phyloP scores from a whole-genome alignment of 306 rosid genomes.

The Cucurbita pepo region DNA sequence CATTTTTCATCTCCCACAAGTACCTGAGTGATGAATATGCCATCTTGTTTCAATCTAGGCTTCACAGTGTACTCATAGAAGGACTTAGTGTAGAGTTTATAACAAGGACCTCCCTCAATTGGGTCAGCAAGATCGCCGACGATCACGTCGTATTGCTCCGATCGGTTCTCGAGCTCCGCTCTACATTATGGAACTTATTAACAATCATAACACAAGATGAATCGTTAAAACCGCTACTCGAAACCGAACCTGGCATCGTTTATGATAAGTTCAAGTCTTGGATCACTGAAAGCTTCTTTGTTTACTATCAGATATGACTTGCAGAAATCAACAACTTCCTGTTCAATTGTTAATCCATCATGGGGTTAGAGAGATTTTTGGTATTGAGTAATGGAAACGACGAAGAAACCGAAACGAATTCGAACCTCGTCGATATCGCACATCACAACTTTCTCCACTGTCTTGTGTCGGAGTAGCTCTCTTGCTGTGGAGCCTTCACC shows the following conservation, averaged over 20 bases:
- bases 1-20: neutral
- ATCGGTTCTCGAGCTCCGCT: slow-evolving; percentile 56
- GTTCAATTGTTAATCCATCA: slow-evolving; percentile 15
- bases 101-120: slow-evolving; percentile 92
- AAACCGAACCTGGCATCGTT: slow-evolving; percentile 66
- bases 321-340: slow-evolving; percentile 94
- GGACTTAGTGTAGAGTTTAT: slow-evolving; percentile 87
- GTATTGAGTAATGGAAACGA: neutral
- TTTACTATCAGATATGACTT: slow-evolving; percentile 70
- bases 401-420: neutral
- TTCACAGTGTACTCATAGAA: slow-evolving; percentile 75
- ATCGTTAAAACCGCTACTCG: neutral
- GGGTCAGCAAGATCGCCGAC: slow-evolving; percentile 94
- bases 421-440: slow-evolving; percentile 92
- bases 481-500: slow-evolving; percentile 99
- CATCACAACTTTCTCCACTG: slow-evolving; percentile 76
- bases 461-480: slow-evolving; percentile 72
- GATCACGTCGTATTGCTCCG: slow-evolving; percentile 61
- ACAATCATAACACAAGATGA: neutral
- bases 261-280: slow-evolving; percentile 65
- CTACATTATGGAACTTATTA: slow-evolving; percentile 22
- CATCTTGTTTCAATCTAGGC: slow-evolving; percentile 64
- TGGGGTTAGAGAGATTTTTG: neutral
- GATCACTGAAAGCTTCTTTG: slow-evolving; percentile 76
- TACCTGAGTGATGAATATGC: slow-evolving; percentile 92